Evolutionary conservation across 768 basidiomycete genomes (phyloP), one percentile per base, ranked within the genome.

Genomic region (Kwoniella pini): DNA sequence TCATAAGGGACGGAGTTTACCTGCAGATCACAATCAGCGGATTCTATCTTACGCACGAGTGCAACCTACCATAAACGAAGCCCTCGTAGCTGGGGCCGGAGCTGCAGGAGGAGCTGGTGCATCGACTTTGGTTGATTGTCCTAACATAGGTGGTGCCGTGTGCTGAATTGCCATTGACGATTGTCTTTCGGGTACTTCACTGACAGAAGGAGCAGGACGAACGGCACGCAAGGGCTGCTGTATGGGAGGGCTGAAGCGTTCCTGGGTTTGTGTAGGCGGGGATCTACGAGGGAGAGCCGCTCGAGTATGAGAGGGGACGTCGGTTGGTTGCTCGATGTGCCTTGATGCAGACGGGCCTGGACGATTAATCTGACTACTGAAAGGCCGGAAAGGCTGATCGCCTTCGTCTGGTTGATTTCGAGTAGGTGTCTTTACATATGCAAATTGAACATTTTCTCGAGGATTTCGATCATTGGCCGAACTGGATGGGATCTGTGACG

Each of bases 1-100:
- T 87, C 87, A 64, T 97, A 97, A 0, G 83, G 78, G 69, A 86
- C 88, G 76, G 86, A 89, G 81, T 94, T 94, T 28, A 91, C 87
- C 86, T 78, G 49, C 12, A 17, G 19, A 44, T 6, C 13, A 36
- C 66, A 52, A 61, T 52, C 39, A 27, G 51, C 12, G 46, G 0
- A 50, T 30, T 15, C 13, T 17, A 54, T 30, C 3, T 15, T 1
- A n/a, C n/a, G 5, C n/a, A 13, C 27, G 33, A 43, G 10, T 7
- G 39, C 46, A 21, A 12, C 75, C 55, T 39, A 77, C 73, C 7
- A 72, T 31, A 56, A 75, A 74, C 2, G 62, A 63, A 4, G 59
- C 33, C 24, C 59, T 39, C 6, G 44, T 21, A 15, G 45, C 39
- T 19, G 26, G 27, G 28, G 31, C 46, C 31, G 10, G 31, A 36